These are phyloP conservation scores for Fusarium sp. DNA, from an alignment of 2,329 filamentous ascomycete species.

Conservation along the genomic window DNA sequence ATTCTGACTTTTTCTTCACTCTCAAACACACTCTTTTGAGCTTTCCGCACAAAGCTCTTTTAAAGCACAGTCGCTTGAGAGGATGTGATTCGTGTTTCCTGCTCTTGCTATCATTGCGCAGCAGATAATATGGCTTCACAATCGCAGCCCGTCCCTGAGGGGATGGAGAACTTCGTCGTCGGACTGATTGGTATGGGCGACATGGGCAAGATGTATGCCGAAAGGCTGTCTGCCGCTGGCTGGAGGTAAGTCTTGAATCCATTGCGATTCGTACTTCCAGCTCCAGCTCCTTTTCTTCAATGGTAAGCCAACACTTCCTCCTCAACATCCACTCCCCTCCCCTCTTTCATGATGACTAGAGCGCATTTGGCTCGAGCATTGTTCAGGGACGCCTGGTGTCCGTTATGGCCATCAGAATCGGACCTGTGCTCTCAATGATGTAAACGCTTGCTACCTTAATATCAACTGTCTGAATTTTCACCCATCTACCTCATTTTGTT, in stretches of 20 bases:
- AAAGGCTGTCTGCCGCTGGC: conserved; percentile 85
- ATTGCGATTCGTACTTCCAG: conserved; percentile 14
- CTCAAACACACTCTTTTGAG: conserved; percentile 17
- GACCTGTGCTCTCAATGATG: conserved; percentile 88
- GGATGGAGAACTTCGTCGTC: conserved; percentile 77
- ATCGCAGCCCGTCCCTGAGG: conserved; percentile 46
- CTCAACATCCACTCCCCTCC: conserved; percentile 17
- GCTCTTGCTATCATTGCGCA: conserved; percentile 37
- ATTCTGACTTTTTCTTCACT: conserved; percentile 17
- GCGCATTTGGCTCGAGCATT: conserved; percentile 99
- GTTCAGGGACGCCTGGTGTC: conserved; percentile 67
- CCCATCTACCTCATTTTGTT: conserved; percentile 15
- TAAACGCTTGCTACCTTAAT: conserved; percentile 98
- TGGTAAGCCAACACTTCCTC: conserved; percentile 37
- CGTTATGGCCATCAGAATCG: conserved; percentile 78
- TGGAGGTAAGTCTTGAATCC: conserved; percentile 77
- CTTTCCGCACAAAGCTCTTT: conserved; percentile 21
- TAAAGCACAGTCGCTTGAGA: conserved; percentile 28
- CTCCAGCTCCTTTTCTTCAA: conserved; percentile 14
- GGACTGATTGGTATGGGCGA: conserved; percentile 99
- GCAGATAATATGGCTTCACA: conserved; percentile 45
- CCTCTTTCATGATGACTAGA: conserved; percentile 92
- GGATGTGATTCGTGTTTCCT: conserved; percentile 42
- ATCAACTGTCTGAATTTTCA: conserved; percentile 76
- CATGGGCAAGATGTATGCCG: conserved; percentile 99